A percentile compares a stretch with the other conserved stretches of the same genome.
Conservation (phyloP, 805 yeast genomes). For the Saccharomycopsis sp. region DNA sequence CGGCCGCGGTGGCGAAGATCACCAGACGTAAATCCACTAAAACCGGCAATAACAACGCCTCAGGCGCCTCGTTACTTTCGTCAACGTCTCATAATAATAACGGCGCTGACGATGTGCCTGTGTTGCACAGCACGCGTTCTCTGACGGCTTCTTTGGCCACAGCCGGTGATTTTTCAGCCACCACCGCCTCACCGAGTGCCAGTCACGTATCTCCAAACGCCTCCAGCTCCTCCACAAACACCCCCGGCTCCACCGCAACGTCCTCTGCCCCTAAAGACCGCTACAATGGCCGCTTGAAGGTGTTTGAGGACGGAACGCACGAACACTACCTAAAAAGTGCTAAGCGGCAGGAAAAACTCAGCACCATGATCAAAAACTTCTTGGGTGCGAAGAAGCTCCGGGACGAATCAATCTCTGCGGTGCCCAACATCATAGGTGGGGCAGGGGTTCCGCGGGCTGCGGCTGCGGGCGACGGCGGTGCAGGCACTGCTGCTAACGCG, state of each 20-base stretch:
- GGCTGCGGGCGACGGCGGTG: not conserved
- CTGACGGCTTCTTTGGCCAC: not conserved
- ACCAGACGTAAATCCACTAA: slow-evolving; percentile 14
- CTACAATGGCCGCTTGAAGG: slow-evolving; percentile 36
- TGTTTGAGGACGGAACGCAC: slow-evolving; percentile 67
- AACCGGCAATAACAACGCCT: slow-evolving; percentile 15
- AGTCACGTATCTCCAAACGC: slow-evolving; percentile 6
- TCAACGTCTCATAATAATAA: not conserved
- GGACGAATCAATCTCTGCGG: slow-evolving; percentile 67
- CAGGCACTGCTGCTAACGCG: slow-evolving; percentile 21
- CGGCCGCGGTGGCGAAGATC: slow-evolving; percentile 16
- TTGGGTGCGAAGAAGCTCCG: slow-evolving; percentile 68
- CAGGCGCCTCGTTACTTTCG: slow-evolving; percentile 6
- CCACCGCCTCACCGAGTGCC: slow-evolving; percentile 4
- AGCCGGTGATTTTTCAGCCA: slow-evolving; percentile 1
- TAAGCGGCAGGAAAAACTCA: slow-evolving; percentile 69
- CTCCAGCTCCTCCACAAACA: slow-evolving; percentile 2
- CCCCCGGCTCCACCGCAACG: slow-evolving; percentile 7
- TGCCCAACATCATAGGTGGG: slow-evolving; percentile 53
- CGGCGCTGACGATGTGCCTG: not conserved
- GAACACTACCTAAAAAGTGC: slow-evolving; percentile 74
- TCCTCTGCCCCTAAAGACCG: slow-evolving; percentile 7
- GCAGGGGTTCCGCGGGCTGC: slow-evolving; percentile 10
- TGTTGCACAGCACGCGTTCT: not conserved
- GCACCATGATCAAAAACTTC: slow-evolving; percentile 68